Evolutionary conservation across 1,284 basidiomycete genomes (phyloP).

Genomic region (Rhodotorula glutinis): DNA sequence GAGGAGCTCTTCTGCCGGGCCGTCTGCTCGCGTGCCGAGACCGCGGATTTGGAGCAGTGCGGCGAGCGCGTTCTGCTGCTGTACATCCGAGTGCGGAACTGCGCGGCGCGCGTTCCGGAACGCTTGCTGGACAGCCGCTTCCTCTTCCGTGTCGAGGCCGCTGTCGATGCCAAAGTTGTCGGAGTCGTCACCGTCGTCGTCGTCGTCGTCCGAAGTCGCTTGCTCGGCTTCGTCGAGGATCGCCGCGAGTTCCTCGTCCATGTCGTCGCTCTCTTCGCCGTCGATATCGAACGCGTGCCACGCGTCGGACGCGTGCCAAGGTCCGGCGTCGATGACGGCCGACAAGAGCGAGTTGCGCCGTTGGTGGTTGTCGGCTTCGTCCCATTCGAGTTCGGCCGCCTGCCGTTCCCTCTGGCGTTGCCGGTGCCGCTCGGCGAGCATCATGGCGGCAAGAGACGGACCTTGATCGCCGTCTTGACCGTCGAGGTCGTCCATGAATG

Average conservation of each 20-base stretch:
- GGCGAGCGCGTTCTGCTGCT: not conserved
- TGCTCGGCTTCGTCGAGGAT: not conserved
- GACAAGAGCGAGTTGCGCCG: constrained; percentile 2
- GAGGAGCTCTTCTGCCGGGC: not conserved
- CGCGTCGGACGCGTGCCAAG: not conserved
- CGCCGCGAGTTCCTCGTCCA: not conserved
- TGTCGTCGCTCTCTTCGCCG: not conserved
- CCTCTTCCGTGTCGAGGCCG: not conserved
- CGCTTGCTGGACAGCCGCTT: too few relatives aligned
- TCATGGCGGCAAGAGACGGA: constrained; percentile 8
- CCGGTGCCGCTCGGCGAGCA: constrained; percentile 10
- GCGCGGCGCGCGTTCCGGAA: not conserved
- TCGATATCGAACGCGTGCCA: not conserved
- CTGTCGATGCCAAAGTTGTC: not conserved
- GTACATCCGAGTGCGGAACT: not conserved
- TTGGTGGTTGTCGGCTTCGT: constrained; percentile 17
- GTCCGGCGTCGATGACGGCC: not conserved
- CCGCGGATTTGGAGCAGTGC: too few relatives aligned
- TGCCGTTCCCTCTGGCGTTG: not conserved
- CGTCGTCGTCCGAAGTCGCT: constrained; percentile 3
- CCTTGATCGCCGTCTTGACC: not conserved
- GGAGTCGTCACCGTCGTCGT: constrained; percentile 3
- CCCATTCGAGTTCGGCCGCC: constrained; percentile 20
- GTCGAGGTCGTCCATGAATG: not conserved
- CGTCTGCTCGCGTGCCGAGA: not conserved